Evolutionary conservation across 1,139 yeast species (phyloP), one percentile per base, ranked within the genome.

Genomic region (Candida gigantensis): DNA sequence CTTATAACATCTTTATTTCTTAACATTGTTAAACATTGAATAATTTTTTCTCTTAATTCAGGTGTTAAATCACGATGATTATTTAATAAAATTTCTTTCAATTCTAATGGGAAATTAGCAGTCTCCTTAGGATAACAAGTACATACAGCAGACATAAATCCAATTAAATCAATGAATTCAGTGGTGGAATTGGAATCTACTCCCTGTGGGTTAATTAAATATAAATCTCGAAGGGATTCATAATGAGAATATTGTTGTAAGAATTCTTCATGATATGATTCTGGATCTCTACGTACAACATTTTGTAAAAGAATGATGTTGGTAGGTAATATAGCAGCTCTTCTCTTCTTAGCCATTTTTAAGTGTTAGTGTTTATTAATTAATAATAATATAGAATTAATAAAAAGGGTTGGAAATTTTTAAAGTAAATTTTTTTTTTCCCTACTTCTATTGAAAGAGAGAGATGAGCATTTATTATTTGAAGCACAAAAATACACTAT

Each of bases 81-180:
- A 44, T 78, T 82, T 15, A 77, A 57, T 34, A 92, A 68, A 45
- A 92, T 68, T 26, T 71, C 70, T 48, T 80, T 80, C 49, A 92
- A 65, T 53, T 92, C 97, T 18, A 76, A 73, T 1, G 98, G 97
- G 55, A 87, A 92, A 31, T 71, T 74, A 2, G 77, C 79, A 1
- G 98, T 92, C 50, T 90, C 96, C 46, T 83, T 81, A 5, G 97
- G 96, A 56, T 82, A 92, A 51, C 96, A 89, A 12, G 77, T 67
- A 55, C 96, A 87, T 36, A 92, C 96, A 32, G 96, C 97, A 9
- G 96, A 77, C 33, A 94, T 84, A 55, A 92, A 90, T 0, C 96
- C 95, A 35, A 92, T 80, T 42, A 90, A 68, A 47, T 89, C 97
- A 12, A 78, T 77, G 58, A 92, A 87, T 50, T 88, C 94, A 10